Evolutionary conservation across 805 yeast genomes (phyloP).

Genomic region (Nakazawaea pomicola): DNA sequence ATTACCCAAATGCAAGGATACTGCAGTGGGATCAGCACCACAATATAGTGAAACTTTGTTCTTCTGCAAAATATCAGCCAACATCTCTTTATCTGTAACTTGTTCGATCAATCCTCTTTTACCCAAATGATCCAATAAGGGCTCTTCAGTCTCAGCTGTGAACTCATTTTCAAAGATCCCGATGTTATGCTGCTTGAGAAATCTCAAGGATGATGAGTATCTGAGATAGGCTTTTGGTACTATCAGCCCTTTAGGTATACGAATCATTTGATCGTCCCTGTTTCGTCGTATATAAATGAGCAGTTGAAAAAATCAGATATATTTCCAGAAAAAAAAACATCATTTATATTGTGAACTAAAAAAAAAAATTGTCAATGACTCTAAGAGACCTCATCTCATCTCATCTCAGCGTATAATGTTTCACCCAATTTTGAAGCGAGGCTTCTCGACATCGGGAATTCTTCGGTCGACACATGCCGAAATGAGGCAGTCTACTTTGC

Average conservation of each 20-base stretch:
- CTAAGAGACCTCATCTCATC: no score
- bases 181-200: conserved; percentile 20
- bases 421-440: neutral
- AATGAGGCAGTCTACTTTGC: conserved; percentile 19
- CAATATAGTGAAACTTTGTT: conserved; percentile 63
- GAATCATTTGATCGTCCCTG: no score
- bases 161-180: conserved; percentile 19
- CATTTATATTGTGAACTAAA: no score
- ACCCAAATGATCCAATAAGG: conserved; percentile 35
- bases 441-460: neutral
- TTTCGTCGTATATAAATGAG: no score
- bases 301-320: no score
- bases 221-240: no score
- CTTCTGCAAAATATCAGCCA: conserved; percentile 14
- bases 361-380: neutral
- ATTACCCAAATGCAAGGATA: conserved; percentile 86
- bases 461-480: conserved; percentile 6
- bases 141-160: conserved; percentile 27
- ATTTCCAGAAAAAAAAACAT: no score
- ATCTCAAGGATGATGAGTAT: conserved; percentile 15
- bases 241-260: no score
- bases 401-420: neutral
- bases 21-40: conserved; percentile 96
- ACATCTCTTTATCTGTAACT: conserved; percentile 26
- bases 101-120: conserved; percentile 43